A percentile compares a stretch with the other conserved stretches of the same genome.
Evolutionary conservation across 2,329 filamentous ascomycete species (phyloP).

Genomic region (Fusarium protoensiforme): DNA sequence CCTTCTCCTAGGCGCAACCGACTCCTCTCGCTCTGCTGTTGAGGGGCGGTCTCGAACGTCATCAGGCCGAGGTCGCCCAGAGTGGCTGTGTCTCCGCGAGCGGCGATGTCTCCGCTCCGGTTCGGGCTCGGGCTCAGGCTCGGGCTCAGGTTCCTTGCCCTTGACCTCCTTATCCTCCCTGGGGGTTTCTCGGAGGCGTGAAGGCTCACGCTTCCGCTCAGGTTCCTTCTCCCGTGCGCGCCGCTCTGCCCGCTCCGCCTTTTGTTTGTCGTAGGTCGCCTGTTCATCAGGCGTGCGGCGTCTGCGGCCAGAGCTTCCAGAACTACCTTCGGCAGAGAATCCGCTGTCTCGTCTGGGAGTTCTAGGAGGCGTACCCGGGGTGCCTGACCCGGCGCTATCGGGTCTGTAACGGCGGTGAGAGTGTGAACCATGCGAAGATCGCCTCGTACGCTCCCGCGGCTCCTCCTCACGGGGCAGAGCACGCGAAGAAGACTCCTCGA

Average conservation of each 20-base stretch:
- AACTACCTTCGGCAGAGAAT: slow-evolving; percentile 53
- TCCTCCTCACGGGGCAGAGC: slow-evolving; percentile 33
- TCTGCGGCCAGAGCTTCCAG: slow-evolving; percentile 46
- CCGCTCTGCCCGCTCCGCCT: slow-evolving; percentile 55
- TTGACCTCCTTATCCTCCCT: slow-evolving; percentile 39
- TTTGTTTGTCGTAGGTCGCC: slow-evolving; percentile 61
- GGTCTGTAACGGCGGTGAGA: slow-evolving; percentile 51
- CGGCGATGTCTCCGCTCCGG: slow-evolving; percentile 49
- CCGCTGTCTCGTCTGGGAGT: slow-evolving; percentile 61
- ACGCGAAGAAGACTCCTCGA: slow-evolving; percentile 23
- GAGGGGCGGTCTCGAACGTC: slow-evolving; percentile 44
- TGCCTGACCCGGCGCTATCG: slow-evolving; percentile 51
- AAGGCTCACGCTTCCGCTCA: slow-evolving; percentile 36
- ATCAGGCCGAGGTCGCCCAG: slow-evolving; percentile 47
- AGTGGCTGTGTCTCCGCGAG: slow-evolving; percentile 56
- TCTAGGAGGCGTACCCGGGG: slow-evolving; percentile 50
- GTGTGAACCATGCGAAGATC: slow-evolving; percentile 42
- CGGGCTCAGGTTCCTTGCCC: slow-evolving; percentile 51
- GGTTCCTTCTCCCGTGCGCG: slow-evolving; percentile 32
- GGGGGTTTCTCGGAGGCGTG: slow-evolving; percentile 10
- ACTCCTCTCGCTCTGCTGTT: slow-evolving; percentile 34
- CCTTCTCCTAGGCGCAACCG: slow-evolving; percentile 47
- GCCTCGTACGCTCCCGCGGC: slow-evolving; percentile 27
- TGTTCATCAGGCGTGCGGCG: slow-evolving; percentile 62
- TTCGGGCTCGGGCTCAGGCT: slow-evolving; percentile 30